A percentile compares a stretch with the other conserved stretches of the same genome.
Evolutionary conservation across 495 filamentous ascomycete species (phyloP).

Genomic region (Chaetomium cochliodes): DNA sequence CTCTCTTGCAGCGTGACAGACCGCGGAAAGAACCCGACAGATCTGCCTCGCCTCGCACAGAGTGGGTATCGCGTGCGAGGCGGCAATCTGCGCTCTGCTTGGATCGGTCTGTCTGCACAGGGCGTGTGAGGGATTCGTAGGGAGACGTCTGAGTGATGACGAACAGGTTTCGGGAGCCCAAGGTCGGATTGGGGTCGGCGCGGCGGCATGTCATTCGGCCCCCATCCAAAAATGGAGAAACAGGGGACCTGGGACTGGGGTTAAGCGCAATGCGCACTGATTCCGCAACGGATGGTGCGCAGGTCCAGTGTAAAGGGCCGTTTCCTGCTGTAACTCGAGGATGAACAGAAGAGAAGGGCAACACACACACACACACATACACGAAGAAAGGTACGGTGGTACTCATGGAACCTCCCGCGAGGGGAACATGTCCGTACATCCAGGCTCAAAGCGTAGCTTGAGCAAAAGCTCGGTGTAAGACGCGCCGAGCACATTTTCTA

Average conservation of each 20-base stretch:
- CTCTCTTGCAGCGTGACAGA: constrained; percentile 2
- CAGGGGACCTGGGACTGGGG: background rate
- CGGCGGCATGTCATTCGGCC: background rate
- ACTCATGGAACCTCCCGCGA: background rate
- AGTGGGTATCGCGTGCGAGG: constrained; percentile 1
- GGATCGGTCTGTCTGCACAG: background rate
- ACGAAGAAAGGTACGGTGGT: background rate
- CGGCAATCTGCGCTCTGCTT: background rate
- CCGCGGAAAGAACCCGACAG: background rate
- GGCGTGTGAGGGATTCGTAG: too few species aligned
- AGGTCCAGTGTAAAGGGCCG: background rate
- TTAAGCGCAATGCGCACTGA: background rate
- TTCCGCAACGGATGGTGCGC: constrained; percentile 12
- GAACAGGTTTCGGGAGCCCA: background rate
- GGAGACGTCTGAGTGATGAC: background rate
- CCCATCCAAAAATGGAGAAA: background rate
- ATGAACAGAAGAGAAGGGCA: background rate
- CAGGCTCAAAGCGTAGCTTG: background rate
- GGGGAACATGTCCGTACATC: background rate
- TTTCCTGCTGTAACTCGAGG: background rate
- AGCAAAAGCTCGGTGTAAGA: background rate
- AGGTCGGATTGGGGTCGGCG: background rate
- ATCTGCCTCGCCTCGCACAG: constrained; percentile 5
- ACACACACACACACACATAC: background rate
- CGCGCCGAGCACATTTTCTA: background rate